Conservation (phyloP, 2,329 filamentous ascomycete genomes). For the Trichoderma hamatum region DNA sequence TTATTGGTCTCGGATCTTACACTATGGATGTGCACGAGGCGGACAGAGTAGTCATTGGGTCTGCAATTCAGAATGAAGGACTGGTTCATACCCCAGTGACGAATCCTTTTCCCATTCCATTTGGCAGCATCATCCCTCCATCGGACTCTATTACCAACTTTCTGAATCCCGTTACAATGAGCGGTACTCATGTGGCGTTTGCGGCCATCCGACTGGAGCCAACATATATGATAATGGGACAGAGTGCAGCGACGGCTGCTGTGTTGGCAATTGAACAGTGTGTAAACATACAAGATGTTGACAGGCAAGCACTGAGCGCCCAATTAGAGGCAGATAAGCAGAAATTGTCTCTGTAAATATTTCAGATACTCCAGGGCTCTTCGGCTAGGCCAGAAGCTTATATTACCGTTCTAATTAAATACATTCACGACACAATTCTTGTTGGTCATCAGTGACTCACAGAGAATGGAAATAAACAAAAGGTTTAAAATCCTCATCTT, state of each 20-base stretch:
- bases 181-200: conserved; percentile 28
- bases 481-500: neutral
- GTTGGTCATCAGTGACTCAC: neutral
- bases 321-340: conserved; percentile 12
- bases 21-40: conserved; percentile 34
- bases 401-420: neutral
- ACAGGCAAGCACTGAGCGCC: conserved; percentile 2
- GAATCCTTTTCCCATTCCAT: conserved; percentile 22
- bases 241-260: conserved; percentile 26
- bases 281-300: conserved; percentile 24
- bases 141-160: conserved; percentile 24
- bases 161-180: conserved; percentile 26
- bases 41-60: conserved; percentile 32
- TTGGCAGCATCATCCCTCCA: conserved; percentile 21
- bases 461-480: neutral
- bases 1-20: conserved; percentile 33
- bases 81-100: conserved; percentile 28
- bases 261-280: conserved; percentile 26
- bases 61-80: conserved; percentile 33
- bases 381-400: neutral
- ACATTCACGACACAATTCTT: neutral
- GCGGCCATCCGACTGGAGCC: conserved; percentile 28
- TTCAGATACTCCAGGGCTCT: neutral
- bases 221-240: conserved; percentile 29
- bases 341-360: neutral